A percentile compares a stretch with the other conserved stretches of the same genome.
These are phyloP conservation scores for Puccinia sorghi DNA, from an alignment of 1,284 basidiomycete genomes.

Conservation along the genomic window DNA sequence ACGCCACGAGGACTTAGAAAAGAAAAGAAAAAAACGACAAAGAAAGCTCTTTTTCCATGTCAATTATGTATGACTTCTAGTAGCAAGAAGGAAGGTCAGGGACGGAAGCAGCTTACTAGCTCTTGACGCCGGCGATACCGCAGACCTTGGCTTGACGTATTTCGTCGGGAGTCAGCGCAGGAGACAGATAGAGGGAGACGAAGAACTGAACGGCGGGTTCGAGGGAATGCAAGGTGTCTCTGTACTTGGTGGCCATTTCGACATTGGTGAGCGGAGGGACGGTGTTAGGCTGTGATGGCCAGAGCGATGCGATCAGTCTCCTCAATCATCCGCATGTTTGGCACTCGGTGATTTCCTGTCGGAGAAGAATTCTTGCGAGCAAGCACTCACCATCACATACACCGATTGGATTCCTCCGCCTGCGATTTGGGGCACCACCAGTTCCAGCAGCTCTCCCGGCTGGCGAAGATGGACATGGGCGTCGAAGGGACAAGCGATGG, in stretches of 20 bases:
- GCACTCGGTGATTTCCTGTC: no score
- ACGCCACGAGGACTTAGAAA: conserved; percentile 76
- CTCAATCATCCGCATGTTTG: neutral
- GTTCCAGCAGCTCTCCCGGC: conserved; percentile 69
- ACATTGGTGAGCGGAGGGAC: conserved; percentile 87
- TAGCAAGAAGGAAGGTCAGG: neutral
- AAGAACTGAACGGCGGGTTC: conserved; percentile 81
- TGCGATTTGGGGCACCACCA: conserved; percentile 87
- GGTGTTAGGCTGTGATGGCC: conserved; percentile 69
- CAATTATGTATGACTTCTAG: neutral
- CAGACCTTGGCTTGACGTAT: conserved; percentile 80
- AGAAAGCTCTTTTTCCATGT: neutral
- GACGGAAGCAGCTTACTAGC: conserved; percentile 39
- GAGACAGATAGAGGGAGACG: conserved; percentile 93
- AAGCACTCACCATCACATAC: conserved; percentile 76
- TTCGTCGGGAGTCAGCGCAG: conserved; percentile 84
- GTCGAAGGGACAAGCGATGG: conserved; percentile 57
- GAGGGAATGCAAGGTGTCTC: conserved; percentile 70
- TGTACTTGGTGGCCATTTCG: conserved; percentile 78
- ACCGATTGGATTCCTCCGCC: conserved; percentile 85
- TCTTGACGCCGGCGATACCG: conserved; percentile 66
- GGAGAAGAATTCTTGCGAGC: neutral
- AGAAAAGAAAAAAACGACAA: neutral
- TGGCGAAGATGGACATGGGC: conserved; percentile 97
- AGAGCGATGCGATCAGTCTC: neutral